phyloP scores from a whole-genome alignment of 2,329 filamentous ascomycete genomes.

The Tolypocladium guangdongense region DNA sequence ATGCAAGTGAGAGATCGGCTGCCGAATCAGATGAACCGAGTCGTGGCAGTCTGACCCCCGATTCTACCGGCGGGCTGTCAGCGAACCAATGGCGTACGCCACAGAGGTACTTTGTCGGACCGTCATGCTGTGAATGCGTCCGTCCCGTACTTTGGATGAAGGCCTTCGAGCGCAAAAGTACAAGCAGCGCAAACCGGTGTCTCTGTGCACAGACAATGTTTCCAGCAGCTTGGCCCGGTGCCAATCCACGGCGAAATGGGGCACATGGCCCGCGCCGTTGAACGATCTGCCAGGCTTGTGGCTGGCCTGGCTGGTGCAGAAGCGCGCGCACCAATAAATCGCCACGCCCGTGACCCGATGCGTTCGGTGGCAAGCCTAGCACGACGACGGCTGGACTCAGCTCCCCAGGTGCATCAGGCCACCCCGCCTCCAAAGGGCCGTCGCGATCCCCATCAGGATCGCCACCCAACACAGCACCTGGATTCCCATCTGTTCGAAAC shows the following conservation, averaged over 20 bases:
- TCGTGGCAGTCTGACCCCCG: slow-evolving; percentile 1
- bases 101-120: not conserved
- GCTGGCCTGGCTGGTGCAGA: not conserved
- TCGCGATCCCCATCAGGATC: not conserved
- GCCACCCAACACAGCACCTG: not conserved
- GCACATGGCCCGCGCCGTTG: not conserved
- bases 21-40: slow-evolving; percentile 8
- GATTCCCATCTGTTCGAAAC: not conserved
- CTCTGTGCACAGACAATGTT: not conserved
- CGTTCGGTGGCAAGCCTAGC: not conserved
- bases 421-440: not conserved
- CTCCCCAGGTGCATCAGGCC: not conserved
- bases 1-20: slow-evolving; percentile 11
- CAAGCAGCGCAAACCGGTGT: not conserved
- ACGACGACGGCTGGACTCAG: no score
- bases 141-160: not conserved
- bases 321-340: not conserved
- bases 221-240: not conserved
- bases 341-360: not conserved
- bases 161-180: not conserved
- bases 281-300: not conserved
- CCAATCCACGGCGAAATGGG: not conserved
- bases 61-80: not conserved
- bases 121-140: not conserved
- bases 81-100: not conserved